phyloP scores from a whole-genome alignment of 164 flowering plant species.

The Stephania cephalantha region DNA sequence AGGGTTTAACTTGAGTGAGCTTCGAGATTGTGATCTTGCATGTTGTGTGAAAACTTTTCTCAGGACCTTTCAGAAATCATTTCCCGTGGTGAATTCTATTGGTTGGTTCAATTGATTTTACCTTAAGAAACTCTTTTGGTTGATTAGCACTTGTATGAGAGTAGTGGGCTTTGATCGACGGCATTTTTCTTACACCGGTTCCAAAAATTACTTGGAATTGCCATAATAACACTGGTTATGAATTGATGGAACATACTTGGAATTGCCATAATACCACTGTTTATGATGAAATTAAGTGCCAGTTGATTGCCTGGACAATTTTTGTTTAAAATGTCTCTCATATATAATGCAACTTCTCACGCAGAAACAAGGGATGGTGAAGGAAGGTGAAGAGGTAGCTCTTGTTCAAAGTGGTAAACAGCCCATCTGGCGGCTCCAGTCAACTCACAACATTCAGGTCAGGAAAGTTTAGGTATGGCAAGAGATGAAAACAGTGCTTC shows the following conservation, averaged over 20 bases:
- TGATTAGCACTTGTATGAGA: too few relatives aligned
- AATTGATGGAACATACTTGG: too few relatives aligned
- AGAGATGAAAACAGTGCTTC: background rate
- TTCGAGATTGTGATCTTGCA: background rate
- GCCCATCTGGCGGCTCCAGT: conserved; percentile 90
- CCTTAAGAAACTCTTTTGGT: background rate
- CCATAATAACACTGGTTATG: too few relatives aligned
- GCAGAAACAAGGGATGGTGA: conserved; percentile 90
- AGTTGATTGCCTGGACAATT: background rate
- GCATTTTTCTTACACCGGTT: too few relatives aligned
- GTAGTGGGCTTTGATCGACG: too few relatives aligned
- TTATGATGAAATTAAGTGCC: background rate
- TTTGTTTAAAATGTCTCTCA: background rate
- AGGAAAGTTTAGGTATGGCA: conserved; percentile 43
- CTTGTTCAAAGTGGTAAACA: conserved; percentile 91
- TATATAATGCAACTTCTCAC: background rate
- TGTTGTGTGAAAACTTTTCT: background rate
- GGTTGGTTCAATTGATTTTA: background rate
- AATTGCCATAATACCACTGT: too few relatives aligned
- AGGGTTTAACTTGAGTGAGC: background rate
- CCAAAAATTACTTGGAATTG: too few relatives aligned
- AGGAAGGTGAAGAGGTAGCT: conserved; percentile 86
- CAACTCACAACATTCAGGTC: conserved; percentile 95
- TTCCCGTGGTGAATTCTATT: background rate
- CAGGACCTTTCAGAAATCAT: background rate